Evolutionary conservation across 257 asterid species (phyloP), one percentile per base, ranked within the genome.

Genomic region (Solanum dulcamara): DNA sequence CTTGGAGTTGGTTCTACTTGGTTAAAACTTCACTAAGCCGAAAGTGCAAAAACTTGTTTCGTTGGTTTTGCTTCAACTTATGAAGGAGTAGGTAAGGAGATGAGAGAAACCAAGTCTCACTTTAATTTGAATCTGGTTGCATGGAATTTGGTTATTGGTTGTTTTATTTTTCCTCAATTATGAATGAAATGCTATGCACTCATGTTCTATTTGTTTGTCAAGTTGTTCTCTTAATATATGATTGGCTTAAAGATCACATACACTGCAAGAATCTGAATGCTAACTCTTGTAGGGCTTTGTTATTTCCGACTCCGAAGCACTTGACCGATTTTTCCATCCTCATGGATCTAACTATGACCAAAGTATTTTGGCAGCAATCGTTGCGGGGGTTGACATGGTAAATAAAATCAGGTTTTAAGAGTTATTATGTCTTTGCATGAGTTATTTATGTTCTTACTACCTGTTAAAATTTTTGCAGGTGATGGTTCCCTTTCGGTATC

Each of bases 341-440:
- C 87, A 89, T 88, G 98, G 98, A 51, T 90, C 96, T 42, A 93
- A 91, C 86, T 93, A 94, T 71, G 89, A 71, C 84, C 92, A 91
- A 55, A 88, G 97, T 83, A 89, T 95, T 90, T 88, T 93, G 48
- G 46, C 88, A 33, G 94, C 97, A 81, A 87, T 95, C 85, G 91
- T 53, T 90, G 93, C 98, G 64, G 98, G 98, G 57, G 77, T 95
- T 72, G 98, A 95, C 86, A 94, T 94, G 98, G 98, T 93, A 88
- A 80, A 55, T 40, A 57, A 55, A 66, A 50, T 26, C 81, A 4
- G 18, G n/a, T 32, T 18, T 62, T 84, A 15, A 24, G 59, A 15
- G 37, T 70, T 81, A 77, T 0, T n/a, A 17, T 79, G 40, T n/a
- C 24, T 71, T 87, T 40, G 79, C 62, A 42, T 85, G 33, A 82